Evolutionary conservation across 2,329 filamentous ascomycete genomes (phyloP).

Genomic region (Pseudogymnoascus destructans): DNA sequence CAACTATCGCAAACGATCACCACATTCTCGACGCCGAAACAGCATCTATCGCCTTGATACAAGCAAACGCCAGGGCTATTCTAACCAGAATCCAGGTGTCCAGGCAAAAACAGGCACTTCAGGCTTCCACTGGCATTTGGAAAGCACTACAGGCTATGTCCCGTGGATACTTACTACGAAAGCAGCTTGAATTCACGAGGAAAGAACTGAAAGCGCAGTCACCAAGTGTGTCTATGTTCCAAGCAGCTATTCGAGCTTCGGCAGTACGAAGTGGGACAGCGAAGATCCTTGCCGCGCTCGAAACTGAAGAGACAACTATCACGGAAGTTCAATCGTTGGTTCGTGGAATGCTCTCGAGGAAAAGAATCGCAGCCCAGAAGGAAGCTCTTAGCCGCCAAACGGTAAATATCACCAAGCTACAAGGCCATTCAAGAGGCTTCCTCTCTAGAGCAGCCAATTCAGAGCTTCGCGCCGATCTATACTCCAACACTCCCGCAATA

Average conservation of each 20-base stretch:
- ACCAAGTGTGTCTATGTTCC: constrained; percentile 21
- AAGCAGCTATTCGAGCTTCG: constrained; percentile 34
- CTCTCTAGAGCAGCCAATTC: constrained; percentile 47
- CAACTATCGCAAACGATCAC: constrained; percentile 37
- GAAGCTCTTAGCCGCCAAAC: constrained; percentile 46
- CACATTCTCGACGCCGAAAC: constrained; percentile 28
- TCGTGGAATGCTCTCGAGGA: constrained; percentile 48
- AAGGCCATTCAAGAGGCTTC: constrained; percentile 54
- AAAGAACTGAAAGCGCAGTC: constrained; percentile 40
- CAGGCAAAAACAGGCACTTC: constrained; percentile 37
- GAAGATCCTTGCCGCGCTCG: constrained; percentile 35
- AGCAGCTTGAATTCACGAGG: constrained; percentile 33
- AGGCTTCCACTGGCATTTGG: constrained; percentile 37
- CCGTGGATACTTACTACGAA: constrained; percentile 35
- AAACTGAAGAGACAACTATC: constrained; percentile 33
- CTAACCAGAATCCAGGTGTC: constrained; percentile 42
- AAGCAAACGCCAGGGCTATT: constrained; percentile 53
- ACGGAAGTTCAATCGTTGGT: constrained; percentile 43
- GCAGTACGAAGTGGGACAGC: constrained; percentile 40
- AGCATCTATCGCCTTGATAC: constrained; percentile 40
- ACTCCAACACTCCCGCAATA: constrained; percentile 53
- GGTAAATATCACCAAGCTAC: constrained; percentile 45
- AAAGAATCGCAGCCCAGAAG: constrained; percentile 35
- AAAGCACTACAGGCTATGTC: constrained; percentile 32
- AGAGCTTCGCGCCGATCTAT: constrained; percentile 55